Evolutionary conservation across 2,329 filamentous ascomycete species (phyloP).

Genomic region (Stagonosporopsis vannaccii): DNA sequence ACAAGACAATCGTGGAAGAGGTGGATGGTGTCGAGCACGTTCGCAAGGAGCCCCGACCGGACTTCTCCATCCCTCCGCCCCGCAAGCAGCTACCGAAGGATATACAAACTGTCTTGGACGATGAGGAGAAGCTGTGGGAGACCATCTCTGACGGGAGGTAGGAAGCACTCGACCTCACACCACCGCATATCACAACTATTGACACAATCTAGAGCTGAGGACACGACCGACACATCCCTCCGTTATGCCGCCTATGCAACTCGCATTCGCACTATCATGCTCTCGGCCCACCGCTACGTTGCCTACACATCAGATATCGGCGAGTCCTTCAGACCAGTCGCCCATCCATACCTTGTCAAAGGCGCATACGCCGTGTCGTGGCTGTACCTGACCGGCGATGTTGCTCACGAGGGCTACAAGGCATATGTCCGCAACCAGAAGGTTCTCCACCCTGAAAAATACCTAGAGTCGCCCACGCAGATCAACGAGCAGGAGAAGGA

Average conservation of each 20-base stretch:
- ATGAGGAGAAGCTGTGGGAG: conserved; percentile 73
- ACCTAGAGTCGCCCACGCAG: conserved; percentile 13
- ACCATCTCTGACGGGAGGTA: conserved; percentile 81
- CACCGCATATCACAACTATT: neutral
- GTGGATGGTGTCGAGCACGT: conserved; percentile 51
- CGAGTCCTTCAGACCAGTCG: conserved; percentile 92
- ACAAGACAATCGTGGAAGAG: conserved; percentile 33
- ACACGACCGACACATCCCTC: conserved; percentile 83
- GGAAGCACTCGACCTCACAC: conserved; percentile 46
- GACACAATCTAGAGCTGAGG: conserved; percentile 63
- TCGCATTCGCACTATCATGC: conserved; percentile 83
- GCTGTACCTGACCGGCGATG: conserved; percentile 90
- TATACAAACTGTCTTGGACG: conserved; percentile 64
- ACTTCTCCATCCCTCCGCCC: conserved; percentile 58
- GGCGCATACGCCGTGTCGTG: conserved; percentile 90
- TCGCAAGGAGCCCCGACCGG: conserved; percentile 54
- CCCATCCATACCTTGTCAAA: conserved; percentile 82
- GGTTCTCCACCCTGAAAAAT: conserved; percentile 70
- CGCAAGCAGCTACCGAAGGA: conserved; percentile 61
- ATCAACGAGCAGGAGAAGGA: conserved; percentile 33
- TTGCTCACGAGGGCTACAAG: conserved; percentile 93
- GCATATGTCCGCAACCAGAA: conserved; percentile 88
- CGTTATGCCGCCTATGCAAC: conserved; percentile 94
- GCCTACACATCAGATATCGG: conserved; percentile 97
- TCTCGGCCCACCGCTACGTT: conserved; percentile 92